Evolutionary conservation across 495 filamentous ascomycete species (phyloP).

Genomic region (Paragyromitra xinjiangensis): DNA sequence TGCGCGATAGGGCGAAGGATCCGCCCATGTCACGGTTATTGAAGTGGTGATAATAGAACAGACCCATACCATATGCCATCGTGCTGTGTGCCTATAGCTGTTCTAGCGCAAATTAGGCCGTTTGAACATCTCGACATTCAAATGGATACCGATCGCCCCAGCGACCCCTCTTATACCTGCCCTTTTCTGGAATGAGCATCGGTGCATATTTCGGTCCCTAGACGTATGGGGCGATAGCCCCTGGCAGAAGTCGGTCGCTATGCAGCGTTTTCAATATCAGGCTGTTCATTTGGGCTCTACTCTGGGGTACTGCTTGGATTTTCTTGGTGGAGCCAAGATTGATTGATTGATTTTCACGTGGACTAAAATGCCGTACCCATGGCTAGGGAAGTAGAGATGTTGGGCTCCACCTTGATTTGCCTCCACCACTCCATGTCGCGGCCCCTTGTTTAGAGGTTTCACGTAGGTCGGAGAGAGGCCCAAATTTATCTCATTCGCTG

Average conservation of each 20-base stretch:
- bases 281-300: conserved; percentile 20
- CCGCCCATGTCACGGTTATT: conserved; percentile 12
- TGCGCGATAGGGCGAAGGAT: conserved; percentile 30
- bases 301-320: conserved; percentile 35
- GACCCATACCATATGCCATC: conserved; percentile 31
- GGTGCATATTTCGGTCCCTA: conserved; percentile 49
- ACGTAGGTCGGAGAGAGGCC: conserved; percentile 51
- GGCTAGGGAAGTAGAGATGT: conserved; percentile 28
- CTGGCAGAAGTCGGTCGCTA: conserved; percentile 38
- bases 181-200: conserved; percentile 43
- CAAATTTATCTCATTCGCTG: conserved; percentile 53
- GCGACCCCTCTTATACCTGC: conserved; percentile 46
- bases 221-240: conserved; percentile 46
- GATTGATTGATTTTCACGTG: conserved; percentile 36
- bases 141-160: conserved; percentile 44
- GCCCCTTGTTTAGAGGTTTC: conserved; percentile 53
- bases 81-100: conserved; percentile 1
- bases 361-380: conserved; percentile 31
- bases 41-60: conserved; percentile 16
- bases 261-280: conserved; percentile 21
- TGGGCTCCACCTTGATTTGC: conserved; percentile 9
- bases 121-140: conserved; percentile 32
- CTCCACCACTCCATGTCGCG: conserved; percentile 36
- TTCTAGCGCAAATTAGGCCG: conserved; percentile 38
- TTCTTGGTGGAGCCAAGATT: conserved; percentile 29